phyloP scores from a whole-genome alignment of 768 basidiomycete species.

The Cyclocybe cylindracea region DNA sequence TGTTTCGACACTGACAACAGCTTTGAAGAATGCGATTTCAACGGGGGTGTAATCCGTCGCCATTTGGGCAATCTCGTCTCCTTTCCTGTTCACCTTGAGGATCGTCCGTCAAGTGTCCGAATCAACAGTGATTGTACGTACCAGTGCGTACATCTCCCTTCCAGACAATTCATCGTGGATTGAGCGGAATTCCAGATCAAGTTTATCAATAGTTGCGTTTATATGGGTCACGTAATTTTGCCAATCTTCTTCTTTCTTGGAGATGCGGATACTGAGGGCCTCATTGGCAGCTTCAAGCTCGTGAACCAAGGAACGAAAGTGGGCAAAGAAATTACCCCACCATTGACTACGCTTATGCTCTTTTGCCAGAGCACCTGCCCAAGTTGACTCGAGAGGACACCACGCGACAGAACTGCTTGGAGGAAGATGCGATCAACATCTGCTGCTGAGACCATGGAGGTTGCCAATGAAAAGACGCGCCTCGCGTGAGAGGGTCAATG shows the following conservation, averaged over 20 bases:
- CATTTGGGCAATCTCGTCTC: constrained; percentile 80
- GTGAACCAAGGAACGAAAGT: constrained; percentile 7
- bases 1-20: constrained; percentile 53
- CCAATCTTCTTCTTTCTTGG: constrained; percentile 51
- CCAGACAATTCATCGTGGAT: constrained; percentile 67
- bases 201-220: constrained; percentile 62
- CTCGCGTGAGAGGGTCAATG: constrained; percentile 1
- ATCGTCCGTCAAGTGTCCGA: neutral
- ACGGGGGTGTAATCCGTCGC: constrained; percentile 79
- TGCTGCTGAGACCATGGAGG: constrained; percentile 34
- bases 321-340: constrained; percentile 33
- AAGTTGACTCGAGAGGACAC: constrained; percentile 62
- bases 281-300: constrained; percentile 50
- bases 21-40: constrained; percentile 86
- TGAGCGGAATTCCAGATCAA: constrained; percentile 74
- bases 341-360: constrained; percentile 66
- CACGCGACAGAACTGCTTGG: constrained; percentile 75
- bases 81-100: constrained; percentile 73
- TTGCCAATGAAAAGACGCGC: constrained; percentile 21
- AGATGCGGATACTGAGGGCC: constrained; percentile 44
- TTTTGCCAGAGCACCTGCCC: constrained; percentile 69
- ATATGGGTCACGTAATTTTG: constrained; percentile 57
- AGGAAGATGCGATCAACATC: constrained; percentile 80
- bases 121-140: constrained; percentile 33
- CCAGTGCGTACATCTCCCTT: constrained; percentile 66